A percentile compares a stretch with the other conserved stretches of the same genome.
Conservation (phyloP, 2,329 filamentous ascomycete genomes). For the Talaromyces sp. region DNA sequence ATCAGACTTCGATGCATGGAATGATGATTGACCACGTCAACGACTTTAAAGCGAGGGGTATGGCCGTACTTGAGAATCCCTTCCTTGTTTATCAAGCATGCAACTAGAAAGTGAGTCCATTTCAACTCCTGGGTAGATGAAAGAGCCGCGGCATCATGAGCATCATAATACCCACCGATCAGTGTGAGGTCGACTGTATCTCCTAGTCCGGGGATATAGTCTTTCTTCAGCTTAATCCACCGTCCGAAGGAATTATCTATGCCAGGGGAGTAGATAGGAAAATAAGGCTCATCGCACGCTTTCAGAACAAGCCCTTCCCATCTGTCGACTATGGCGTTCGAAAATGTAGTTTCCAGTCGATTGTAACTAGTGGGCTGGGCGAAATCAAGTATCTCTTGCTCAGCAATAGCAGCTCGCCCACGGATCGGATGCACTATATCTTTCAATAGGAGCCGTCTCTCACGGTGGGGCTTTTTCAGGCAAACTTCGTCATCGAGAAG, state of each 20-base stretch:
- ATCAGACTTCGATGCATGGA: constrained; percentile 56
- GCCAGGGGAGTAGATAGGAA: constrained; percentile 54
- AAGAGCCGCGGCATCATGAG: constrained; percentile 62
- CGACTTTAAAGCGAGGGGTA: constrained; percentile 65
- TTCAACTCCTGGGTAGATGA: constrained; percentile 55
- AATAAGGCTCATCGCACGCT: constrained; percentile 73
- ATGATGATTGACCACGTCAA: constrained; percentile 61
- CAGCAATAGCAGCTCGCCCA: constrained; percentile 68
- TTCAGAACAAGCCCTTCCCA: constrained; percentile 84
- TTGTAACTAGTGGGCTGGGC: constrained; percentile 53
- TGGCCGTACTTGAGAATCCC: constrained; percentile 54
- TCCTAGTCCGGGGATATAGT: constrained; percentile 76
- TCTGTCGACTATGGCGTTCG: constrained; percentile 64
- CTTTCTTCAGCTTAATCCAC: constrained; percentile 86
- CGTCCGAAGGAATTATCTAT: constrained; percentile 35
- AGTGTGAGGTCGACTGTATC: constrained; percentile 83
- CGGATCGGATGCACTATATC: constrained; percentile 56
- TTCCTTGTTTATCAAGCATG: constrained; percentile 71
- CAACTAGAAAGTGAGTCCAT: constrained; percentile 82
- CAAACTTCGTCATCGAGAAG: constrained; percentile 58
- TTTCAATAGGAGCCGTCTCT: constrained; percentile 57
- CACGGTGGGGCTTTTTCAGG: constrained; percentile 48
- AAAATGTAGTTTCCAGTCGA: constrained; percentile 66
- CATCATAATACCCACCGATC: constrained; percentile 72
- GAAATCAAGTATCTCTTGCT: constrained; percentile 71